Percentiles rank a stretch among this genome's conserved stretches.
phyloP scores from a whole-genome alignment of 2,329 filamentous ascomycete genomes.

The Talaromyces sp. region DNA sequence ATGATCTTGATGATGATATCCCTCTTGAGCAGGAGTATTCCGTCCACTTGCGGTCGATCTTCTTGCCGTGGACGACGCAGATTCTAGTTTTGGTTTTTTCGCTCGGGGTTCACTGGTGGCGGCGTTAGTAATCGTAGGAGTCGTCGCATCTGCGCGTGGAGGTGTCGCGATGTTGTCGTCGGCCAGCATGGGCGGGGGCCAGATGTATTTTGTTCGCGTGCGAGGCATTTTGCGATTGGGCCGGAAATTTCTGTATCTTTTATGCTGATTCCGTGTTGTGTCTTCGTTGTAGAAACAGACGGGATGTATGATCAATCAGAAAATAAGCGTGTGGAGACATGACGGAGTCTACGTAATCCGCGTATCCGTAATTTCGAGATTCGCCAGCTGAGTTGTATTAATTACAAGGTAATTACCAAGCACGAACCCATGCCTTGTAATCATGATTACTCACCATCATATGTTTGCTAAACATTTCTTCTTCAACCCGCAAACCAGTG shows the following conservation, averaged over 20 bases:
- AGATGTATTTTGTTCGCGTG: slow-evolving; percentile 20
- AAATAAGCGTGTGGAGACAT: slow-evolving; percentile 3
- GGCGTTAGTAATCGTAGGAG: not conserved
- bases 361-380: not conserved
- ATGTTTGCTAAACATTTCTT: not conserved
- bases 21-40: not conserved
- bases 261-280: not conserved
- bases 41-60: not conserved
- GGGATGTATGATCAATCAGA: not conserved
- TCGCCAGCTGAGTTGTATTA: not conserved
- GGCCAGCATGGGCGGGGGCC: slow-evolving; percentile 15
- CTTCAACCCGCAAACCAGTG: not conserved
- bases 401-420: not conserved
- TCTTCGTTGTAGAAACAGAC: not conserved
- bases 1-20: not conserved
- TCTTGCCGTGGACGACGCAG: not conserved
- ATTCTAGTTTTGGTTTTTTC: slow-evolving; percentile 16
- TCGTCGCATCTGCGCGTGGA: not conserved
- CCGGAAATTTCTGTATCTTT: not conserved
- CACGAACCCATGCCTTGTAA: not conserved
- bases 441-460: not conserved
- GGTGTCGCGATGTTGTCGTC: not conserved
- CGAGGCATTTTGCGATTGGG: slow-evolving; percentile 16
- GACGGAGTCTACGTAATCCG: not conserved
- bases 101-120: slow-evolving; percentile 9